Evolutionary conservation across 768 basidiomycete genomes (phyloP).

Genomic region (Rhodotorula paludigena): DNA sequence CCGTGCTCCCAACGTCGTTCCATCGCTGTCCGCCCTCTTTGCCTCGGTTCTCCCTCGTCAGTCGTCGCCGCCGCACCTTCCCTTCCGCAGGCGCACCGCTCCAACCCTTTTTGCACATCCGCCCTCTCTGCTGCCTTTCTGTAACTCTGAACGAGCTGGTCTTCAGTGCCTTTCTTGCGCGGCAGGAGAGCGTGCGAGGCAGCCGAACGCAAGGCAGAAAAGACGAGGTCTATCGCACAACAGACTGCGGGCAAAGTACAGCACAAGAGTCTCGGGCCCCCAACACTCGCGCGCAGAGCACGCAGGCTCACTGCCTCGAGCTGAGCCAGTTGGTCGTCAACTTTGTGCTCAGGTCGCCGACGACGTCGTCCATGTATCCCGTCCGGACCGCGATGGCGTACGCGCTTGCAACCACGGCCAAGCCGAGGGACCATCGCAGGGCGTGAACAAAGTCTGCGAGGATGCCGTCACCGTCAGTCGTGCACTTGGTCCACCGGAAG

Average conservation of each 20-base stretch:
- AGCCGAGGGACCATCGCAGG: constrained; percentile 27
- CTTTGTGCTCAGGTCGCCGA: not conserved
- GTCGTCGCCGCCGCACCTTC: not conserved
- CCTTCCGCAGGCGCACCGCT: too few species aligned
- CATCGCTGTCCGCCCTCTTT: not conserved
- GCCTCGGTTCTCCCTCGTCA: too few species aligned
- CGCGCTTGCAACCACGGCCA: constrained; percentile 2
- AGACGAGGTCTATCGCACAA: not conserved
- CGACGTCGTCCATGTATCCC: constrained; percentile 7
- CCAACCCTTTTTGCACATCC: not conserved
- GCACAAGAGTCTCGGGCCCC: too few species aligned
- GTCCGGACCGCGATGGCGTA: constrained; percentile 9
- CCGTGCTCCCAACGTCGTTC: not conserved
- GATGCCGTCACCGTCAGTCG: not conserved
- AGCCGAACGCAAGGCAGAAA: not conserved
- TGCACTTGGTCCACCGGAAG: not conserved
- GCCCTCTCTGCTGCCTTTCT: not conserved
- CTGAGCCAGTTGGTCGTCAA: constrained; percentile 6
- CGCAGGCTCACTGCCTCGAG: too few species aligned
- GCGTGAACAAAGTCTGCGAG: constrained; percentile 17
- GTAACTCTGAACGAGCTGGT: not conserved
- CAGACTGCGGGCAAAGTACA: not conserved
- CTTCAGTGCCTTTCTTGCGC: not conserved
- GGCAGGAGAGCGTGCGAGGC: not conserved
- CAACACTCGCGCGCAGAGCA: too few species aligned